phyloP scores from a whole-genome alignment of 2,329 filamentous ascomycete genomes.

The Knoxdaviesia proteae region DNA sequence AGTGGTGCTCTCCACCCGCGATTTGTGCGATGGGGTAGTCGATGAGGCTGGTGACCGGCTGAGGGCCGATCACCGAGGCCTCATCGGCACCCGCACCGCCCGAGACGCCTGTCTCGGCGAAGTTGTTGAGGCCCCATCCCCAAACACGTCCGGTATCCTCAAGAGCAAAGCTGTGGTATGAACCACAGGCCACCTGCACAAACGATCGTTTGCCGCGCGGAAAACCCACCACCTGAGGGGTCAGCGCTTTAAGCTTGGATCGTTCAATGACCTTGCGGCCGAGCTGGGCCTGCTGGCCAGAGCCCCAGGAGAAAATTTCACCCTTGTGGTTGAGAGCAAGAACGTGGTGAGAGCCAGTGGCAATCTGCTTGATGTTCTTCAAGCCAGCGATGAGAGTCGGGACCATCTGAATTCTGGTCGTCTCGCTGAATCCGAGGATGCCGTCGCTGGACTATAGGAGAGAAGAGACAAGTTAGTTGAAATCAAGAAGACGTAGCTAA shows the following conservation, averaged over 20 bases:
- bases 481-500: neutral
- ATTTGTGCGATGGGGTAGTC: conserved; percentile 49
- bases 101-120: conserved; percentile 52
- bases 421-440: conserved; percentile 40
- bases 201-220: conserved; percentile 34
- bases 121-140: conserved; percentile 76
- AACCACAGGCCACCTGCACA: conserved; percentile 35
- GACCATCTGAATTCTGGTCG: conserved; percentile 25
- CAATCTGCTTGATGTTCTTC: conserved; percentile 43
- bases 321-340: conserved; percentile 45
- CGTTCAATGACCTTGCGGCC: conserved; percentile 38
- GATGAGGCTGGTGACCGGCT: conserved; percentile 40
- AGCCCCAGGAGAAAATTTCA: conserved; percentile 50
- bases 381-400: conserved; percentile 38
- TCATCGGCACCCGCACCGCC: conserved; percentile 29
- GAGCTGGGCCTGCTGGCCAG: conserved; percentile 44
- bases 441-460: conserved; percentile 28
- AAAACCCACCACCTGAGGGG: conserved; percentile 35
- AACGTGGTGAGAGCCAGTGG: conserved; percentile 50
- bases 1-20: conserved; percentile 48
- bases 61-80: conserved; percentile 38
- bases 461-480: too few relatives aligned
- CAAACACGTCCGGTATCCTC: conserved; percentile 50
- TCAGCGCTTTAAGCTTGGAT: conserved; percentile 39
- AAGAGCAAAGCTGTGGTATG: conserved; percentile 69